Conservation (phyloP, 2,329 filamentous ascomycete species). For the Paraphaeosphaeria sporulosa region DNA sequence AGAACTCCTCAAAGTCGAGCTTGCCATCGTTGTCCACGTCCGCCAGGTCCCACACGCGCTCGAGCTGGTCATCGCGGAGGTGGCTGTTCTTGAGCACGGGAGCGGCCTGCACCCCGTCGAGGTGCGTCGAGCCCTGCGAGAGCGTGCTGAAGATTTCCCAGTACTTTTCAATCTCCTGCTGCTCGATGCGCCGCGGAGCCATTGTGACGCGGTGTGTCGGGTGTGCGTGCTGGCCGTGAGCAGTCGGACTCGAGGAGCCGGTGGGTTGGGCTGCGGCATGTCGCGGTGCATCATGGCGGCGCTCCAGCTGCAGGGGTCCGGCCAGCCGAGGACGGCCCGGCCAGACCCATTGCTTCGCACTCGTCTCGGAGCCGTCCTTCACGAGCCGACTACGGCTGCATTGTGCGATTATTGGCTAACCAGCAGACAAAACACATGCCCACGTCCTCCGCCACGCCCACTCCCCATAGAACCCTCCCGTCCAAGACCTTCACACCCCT, state of each 20-base stretch:
- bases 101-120: conserved; percentile 74
- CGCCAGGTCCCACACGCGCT: conserved; percentile 94
- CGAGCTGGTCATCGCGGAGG: conserved; percentile 82
- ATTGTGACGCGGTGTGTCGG: conserved; percentile 26
- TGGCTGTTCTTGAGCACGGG: conserved; percentile 77
- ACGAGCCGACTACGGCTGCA: no score
- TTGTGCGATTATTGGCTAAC: no score
- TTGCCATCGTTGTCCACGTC: conserved; percentile 98
- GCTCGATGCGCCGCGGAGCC: conserved; percentile 67
- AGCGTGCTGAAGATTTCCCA: conserved; percentile 81
- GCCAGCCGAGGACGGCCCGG: conserved; percentile 4
- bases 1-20: conserved; percentile 99
- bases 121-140: conserved; percentile 67
- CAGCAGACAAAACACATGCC: no score
- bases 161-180: conserved; percentile 78
- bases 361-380: no score
- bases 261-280: not conserved
- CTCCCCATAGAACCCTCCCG: no score
- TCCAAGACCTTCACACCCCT: not conserved
- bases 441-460: no score
- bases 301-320: conserved; percentile 12
- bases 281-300: conserved; percentile 20
- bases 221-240: not conserved
- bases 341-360: no score
- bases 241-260: conserved; percentile 3